Evolutionary conservation across 441 rosid species (phyloP), one percentile per base, ranked within the genome.

Genomic region (Gossypium schwendimanii): DNA sequence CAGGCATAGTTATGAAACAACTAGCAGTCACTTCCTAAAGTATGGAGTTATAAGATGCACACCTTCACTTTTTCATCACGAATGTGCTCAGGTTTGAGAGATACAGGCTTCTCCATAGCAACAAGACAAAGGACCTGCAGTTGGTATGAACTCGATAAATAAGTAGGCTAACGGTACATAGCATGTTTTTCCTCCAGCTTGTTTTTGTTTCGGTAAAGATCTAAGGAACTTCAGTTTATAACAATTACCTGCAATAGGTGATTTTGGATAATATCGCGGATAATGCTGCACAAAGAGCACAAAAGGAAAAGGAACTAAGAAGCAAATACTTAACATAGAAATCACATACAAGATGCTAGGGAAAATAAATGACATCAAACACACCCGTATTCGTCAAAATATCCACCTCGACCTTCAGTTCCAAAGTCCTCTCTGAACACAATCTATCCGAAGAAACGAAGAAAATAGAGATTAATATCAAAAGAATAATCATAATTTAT

Each of bases 31-130:
- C 36, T 65, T 65, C 31, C 18, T 12, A 21, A 44, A 23, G 50
- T 14, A 23, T 2, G 18, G 12, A 44, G 0, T 14, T 44, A 54
- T 26, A 65, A 53, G 64, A 72, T 23, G 62, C 70, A 28, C 74
- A 91, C 99, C 97, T 95, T 95, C 84, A 95, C 98, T 91, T 95
- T 95, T 87, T 93, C 98, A 84, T 95, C 98, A 5, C 99, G 93
- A 60, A 95, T 91, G 81, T 90, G 95, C 88, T 95, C 98, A 6
- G 98, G 98, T 78, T 86, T 91, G 73, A 93, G 93, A 74, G 98
- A 95, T 71, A 95, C 71, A 0, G 99, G 99, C 84, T 91, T 95
- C 86, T 95, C 99, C 99, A 95, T 95, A 26, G 94, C 97, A 61
- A 95, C 91, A 60, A 95, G 96, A 81, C 96, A 96, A 73, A 96